Evolutionary conservation across 208 protist genomes (phyloP).

Genomic region (Leishmania tropica): DNA sequence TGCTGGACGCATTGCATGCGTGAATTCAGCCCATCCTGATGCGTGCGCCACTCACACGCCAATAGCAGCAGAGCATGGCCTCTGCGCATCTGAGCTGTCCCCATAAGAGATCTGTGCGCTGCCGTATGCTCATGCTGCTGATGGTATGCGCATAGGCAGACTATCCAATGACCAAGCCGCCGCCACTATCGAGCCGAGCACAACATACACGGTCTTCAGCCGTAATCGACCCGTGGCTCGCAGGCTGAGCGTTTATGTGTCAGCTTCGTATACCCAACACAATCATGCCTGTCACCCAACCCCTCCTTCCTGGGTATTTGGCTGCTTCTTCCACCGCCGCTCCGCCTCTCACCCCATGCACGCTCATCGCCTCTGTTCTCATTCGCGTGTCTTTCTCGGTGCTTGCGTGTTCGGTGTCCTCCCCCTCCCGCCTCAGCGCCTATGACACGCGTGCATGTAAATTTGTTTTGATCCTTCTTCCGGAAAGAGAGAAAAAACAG

Average conservation of each 20-base stretch:
- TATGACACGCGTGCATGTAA: not conserved
- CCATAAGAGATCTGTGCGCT: not conserved
- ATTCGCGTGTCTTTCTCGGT: not conserved
- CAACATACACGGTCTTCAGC: not conserved
- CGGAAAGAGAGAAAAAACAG: not conserved
- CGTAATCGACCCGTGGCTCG: not conserved
- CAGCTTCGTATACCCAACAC: not conserved
- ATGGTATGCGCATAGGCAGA: not conserved
- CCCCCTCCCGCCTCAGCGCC: not conserved
- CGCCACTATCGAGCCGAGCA: not conserved
- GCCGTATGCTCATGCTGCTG: too few species aligned
- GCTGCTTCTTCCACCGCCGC: not conserved
- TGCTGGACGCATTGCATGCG: not conserved
- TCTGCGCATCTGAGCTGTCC: not conserved
- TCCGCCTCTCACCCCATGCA: not conserved
- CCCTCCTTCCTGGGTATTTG: not conserved
- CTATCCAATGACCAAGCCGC: not conserved
- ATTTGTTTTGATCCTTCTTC: not conserved
- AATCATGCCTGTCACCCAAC: too few species aligned
- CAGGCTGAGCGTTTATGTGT: not conserved
- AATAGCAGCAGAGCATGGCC: not conserved
- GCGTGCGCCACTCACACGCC: not conserved
- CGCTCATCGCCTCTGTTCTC: not conserved
- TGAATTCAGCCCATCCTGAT: not conserved
- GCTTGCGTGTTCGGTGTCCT: not conserved